Percentiles rank a stretch among this genome's conserved stretches.
Evolutionary conservation across 75 land plant genomes (phyloP).

Genomic region (Cupressus sempervirens): DNA sequence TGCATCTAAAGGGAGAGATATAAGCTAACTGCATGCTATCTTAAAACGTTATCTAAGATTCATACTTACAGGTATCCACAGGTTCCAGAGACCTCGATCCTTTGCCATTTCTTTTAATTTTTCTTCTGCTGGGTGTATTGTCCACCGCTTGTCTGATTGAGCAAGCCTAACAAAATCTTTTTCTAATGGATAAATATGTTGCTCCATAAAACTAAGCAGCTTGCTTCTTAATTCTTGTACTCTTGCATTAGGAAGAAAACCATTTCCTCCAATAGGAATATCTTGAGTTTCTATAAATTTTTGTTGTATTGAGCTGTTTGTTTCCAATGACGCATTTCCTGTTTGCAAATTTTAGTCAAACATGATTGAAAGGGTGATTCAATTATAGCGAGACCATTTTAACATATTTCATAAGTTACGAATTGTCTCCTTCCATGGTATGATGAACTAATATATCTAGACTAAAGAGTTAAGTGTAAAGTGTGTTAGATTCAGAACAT

Average conservation of each 20-base stretch:
- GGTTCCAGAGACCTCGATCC: conserved; percentile 90
- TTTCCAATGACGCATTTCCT: conserved; percentile 7
- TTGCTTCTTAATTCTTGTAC: conserved; percentile 55
- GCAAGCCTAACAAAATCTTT: conserved; percentile 63
- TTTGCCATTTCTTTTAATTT: conserved; percentile 73
- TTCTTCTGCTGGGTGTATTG: conserved; percentile 88
- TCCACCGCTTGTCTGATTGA: conserved; percentile 69
- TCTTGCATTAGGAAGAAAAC: conserved; percentile 63
- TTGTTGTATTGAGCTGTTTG: not conserved
- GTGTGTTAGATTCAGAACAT: not conserved
- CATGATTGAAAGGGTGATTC: not conserved
- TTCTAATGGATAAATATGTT: conserved; percentile 84
- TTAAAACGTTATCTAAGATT: not conserved
- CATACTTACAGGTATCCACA: conserved; percentile 82
- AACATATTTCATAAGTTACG: not conserved
- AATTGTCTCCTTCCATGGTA: not conserved
- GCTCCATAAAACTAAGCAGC: conserved; percentile 75
- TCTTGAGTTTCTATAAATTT: conserved; percentile 3
- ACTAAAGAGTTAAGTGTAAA: not conserved
- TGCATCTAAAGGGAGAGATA: not conserved
- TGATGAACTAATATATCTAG: not conserved
- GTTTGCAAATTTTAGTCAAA: conserved; percentile 6
- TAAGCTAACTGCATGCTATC: not conserved
- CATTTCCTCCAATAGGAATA: conserved; percentile 16
- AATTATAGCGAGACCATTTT: not conserved